phyloP scores from a whole-genome alignment of 768 basidiomycete genomes.

The Pleurotus ostreatus region DNA sequence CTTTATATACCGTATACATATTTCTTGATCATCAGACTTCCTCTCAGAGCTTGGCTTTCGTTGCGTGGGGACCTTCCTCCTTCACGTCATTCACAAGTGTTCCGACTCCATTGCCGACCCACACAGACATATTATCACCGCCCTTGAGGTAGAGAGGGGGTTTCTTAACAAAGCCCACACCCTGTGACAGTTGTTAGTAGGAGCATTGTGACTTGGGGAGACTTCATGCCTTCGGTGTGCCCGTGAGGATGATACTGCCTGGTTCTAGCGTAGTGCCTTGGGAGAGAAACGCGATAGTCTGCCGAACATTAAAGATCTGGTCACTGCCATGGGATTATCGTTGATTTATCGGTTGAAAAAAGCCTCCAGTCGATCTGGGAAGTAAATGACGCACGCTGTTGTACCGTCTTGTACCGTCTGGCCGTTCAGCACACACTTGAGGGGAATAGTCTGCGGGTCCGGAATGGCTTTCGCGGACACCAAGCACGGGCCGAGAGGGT shows the following conservation, averaged over 20 bases:
- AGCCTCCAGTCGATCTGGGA: neutral
- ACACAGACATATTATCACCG: conserved; percentile 68
- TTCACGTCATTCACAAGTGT: conserved; percentile 75
- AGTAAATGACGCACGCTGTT: conserved; percentile 53
- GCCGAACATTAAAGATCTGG: conserved; percentile 76
- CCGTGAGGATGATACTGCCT: conserved; percentile 80
- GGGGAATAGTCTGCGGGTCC: conserved; percentile 59
- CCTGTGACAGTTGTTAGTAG: conserved; percentile 19
- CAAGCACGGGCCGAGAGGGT: conserved; percentile 79
- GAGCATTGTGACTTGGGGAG: neutral
- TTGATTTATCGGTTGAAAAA: neutral
- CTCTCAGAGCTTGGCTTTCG: neutral
- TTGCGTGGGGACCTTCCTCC: conserved; percentile 45
- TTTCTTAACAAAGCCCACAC: conserved; percentile 74
- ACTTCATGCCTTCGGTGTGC: conserved; percentile 53
- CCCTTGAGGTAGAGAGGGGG: conserved; percentile 68
- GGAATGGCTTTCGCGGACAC: conserved; percentile 61
- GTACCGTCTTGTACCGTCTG: conserved; percentile 68
- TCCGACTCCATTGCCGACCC: conserved; percentile 71
- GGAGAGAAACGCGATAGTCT: conserved; percentile 77
- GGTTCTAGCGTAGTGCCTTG: conserved; percentile 82
- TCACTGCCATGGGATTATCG: conserved; percentile 38
- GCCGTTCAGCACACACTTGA: conserved; percentile 68
- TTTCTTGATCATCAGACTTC: neutral
- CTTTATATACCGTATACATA: neutral